Evolutionary conservation across 2,329 filamentous ascomycete genomes (phyloP), one percentile per base, ranked within the genome.

Genomic region (Fusarium chaquense): DNA sequence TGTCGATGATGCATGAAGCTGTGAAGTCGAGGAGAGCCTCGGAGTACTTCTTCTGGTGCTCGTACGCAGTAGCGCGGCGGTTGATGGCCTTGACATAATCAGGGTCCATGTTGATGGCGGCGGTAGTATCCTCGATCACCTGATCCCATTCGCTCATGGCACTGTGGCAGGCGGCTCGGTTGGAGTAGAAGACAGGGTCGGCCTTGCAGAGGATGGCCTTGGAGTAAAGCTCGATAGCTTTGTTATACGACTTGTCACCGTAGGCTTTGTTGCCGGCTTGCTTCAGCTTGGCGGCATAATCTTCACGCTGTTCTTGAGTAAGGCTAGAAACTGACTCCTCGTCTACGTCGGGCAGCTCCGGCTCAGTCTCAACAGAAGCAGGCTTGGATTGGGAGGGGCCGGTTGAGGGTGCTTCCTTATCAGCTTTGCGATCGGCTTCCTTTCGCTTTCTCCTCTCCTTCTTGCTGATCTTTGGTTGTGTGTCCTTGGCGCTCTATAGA

Each of bases 51-150:
- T 91, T 91, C 45, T 96, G 89, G 80, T 98, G 92, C 83, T 99
- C 96, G 81, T 98, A 99, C 61, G 96, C 96, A 78, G 97, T 97
- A 58, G 96, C 96, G 76, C 96, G 90, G 77, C 96, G 91, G 87
- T 99, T 99, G 75, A 99, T 86, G 35, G 96, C 96, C 86, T 99
- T 98, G 81, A 99, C 90, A 80, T 99, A 99, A 83, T 97, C 93
- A 74, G 91, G 91, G 80, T 99, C 93, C 81, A 99, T 92, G 79
- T 88, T 91, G 82, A 99, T 91, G 70, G 96, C 96, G 56, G 96
- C 95, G 33, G 93, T 98, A 59, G 96, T 98, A 79, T 99, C 96
- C 76, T 97, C 95, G 68, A 99, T 92, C 61, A 98, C 96, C 85
- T 96, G 95, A 51, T 97, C 91, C 94, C 95, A 99, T 76, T 97